These are phyloP conservation scores for Zoysia pacifica DNA, from an alignment of 176 grass and related monocot species.

Conservation along the genomic window DNA sequence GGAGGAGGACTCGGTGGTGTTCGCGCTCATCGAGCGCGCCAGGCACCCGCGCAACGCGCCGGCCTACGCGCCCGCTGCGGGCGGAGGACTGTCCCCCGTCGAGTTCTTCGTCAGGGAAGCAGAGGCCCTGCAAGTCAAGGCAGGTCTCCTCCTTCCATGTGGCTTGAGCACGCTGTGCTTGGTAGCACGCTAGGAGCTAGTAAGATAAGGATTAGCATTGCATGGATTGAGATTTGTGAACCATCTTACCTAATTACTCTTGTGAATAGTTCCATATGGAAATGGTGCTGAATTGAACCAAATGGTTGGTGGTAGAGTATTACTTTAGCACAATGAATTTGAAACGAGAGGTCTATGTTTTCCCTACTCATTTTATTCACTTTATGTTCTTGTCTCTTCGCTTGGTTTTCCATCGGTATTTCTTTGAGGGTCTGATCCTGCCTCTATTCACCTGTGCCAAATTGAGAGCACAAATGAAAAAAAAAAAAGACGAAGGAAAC, in stretches of 20 bases:
- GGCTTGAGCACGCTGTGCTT: not conserved
- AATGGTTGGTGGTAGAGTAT: not conserved
- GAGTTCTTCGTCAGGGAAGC: slow-evolving; percentile 68
- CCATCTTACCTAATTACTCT: not conserved
- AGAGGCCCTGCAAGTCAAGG: slow-evolving; percentile 75
- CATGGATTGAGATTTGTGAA: not conserved
- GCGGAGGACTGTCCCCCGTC: slow-evolving; percentile 45
- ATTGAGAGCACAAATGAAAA: not conserved
- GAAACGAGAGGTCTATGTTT: not conserved
- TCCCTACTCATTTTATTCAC: not conserved
- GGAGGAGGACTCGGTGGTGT: slow-evolving; percentile 91
- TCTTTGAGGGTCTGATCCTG: not conserved
- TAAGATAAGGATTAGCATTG: not conserved
- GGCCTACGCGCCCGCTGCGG: slow-evolving; percentile 48
- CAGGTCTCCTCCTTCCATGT: slow-evolving; percentile 3
- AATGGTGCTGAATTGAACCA: not conserved
- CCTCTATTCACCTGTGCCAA: not conserved
- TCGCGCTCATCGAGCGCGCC: slow-evolving; percentile 81
- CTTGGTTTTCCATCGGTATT: not conserved
- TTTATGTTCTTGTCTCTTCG: not conserved
- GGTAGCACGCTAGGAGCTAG: not conserved
- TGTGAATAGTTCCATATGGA: not conserved
- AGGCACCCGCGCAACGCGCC: slow-evolving; percentile 66
- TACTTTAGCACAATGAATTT: not conserved
- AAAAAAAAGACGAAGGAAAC: not conserved